Conservation (phyloP, 148 eudicot species). For the Vaccinium vitisidaea region DNA sequence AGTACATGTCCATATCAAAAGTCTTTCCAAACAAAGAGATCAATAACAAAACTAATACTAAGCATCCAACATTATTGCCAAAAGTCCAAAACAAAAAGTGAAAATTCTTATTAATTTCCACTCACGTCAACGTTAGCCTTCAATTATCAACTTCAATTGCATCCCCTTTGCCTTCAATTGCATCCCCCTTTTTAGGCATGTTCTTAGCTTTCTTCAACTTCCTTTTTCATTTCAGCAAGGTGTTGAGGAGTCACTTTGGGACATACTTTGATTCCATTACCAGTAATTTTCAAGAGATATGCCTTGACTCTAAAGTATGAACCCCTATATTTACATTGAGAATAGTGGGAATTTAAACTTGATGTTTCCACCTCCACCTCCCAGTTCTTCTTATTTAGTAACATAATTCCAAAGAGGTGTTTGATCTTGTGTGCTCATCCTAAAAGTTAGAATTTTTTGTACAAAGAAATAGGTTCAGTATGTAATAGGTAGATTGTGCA, state of each 20-base stretch:
- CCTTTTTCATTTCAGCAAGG: background rate
- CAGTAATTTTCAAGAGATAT: no score
- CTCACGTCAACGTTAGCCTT: background rate
- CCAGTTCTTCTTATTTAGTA: background rate
- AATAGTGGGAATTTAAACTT: no score
- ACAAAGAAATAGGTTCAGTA: no score
- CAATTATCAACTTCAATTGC: background rate
- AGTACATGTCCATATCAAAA: no score
- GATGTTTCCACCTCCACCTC: background rate
- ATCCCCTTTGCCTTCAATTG: background rate
- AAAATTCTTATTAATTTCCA: background rate
- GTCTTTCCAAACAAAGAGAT: no score
- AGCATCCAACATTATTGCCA: background rate
- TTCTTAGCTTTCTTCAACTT: background rate
- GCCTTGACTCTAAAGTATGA: no score
- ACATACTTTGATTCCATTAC: background rate
- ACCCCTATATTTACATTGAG: no score
- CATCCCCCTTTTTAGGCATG: background rate
- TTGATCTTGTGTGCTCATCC: no score
- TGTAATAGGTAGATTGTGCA: no score
- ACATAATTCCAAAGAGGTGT: no score
- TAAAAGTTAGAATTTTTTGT: no score
- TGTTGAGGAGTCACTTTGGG: background rate
- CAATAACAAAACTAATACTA: background rate
- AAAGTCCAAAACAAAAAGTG: background rate